These are phyloP conservation scores for Talaromyces borbonicus DNA, from an alignment of 495 filamentous ascomycete genomes.

Conservation along the genomic window DNA sequence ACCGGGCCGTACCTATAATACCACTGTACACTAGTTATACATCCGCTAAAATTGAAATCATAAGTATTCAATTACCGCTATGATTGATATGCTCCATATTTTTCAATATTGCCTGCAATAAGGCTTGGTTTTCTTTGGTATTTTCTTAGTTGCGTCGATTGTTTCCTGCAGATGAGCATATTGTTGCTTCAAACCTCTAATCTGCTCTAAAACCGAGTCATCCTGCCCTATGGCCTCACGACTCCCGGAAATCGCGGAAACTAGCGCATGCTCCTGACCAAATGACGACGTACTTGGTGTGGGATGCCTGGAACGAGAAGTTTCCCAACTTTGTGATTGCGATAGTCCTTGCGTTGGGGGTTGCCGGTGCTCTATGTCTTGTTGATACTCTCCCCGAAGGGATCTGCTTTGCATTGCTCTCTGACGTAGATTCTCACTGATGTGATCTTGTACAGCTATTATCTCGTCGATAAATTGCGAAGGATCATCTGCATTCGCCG, in stretches of 20 bases:
- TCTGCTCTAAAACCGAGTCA: neutral
- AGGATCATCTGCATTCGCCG: neutral
- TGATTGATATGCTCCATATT: no score
- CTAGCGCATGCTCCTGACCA: neutral
- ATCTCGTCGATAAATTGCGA: neutral
- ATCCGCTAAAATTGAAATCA: no score
- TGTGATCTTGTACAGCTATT: neutral
- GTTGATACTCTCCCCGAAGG: neutral
- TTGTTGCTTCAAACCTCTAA: neutral
- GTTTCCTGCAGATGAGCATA: neutral
- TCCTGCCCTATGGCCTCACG: neutral
- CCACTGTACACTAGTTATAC: no score
- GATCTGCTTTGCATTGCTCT: neutral
- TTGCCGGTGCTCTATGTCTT: neutral
- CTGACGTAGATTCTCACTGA: neutral
- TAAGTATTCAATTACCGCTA: no score
- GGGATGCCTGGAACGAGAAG: neutral
- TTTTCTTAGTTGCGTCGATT: neutral
- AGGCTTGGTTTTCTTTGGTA: no score
- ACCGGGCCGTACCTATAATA: no score
- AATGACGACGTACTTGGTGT: neutral
- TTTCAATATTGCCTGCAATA: no score
- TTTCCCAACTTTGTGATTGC: neutral
- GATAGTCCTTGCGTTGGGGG: neutral
- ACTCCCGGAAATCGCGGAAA: neutral